Evolutionary conservation across 2,329 filamentous ascomycete species (phyloP).

Genomic region (Calonectria hongkongensis): DNA sequence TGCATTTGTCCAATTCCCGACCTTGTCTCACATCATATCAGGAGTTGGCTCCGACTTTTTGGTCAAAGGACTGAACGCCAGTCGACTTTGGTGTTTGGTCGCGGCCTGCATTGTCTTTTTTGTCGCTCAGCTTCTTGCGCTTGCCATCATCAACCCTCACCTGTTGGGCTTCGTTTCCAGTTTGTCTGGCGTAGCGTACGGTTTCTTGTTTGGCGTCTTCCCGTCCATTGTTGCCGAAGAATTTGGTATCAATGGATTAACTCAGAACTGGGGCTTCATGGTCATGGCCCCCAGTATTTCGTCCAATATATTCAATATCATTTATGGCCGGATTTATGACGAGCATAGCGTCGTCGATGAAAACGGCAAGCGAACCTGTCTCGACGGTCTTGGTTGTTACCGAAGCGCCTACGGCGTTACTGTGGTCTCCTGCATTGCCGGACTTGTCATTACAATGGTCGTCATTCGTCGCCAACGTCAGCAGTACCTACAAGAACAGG

Average conservation of each 20-base stretch:
- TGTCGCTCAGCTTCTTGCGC: conserved; percentile 84
- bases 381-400: conserved; percentile 88
- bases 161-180: conserved; percentile 86
- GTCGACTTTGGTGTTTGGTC: conserved; percentile 93
- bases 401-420: conserved; percentile 87
- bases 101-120: conserved; percentile 86
- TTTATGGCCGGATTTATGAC: conserved; percentile 92
- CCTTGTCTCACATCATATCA: conserved; percentile 54
- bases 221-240: conserved; percentile 92
- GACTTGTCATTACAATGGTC: conserved; percentile 81
- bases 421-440: conserved; percentile 80
- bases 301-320: conserved; percentile 93
- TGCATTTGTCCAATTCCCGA: neutral
- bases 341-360: conserved; percentile 81
- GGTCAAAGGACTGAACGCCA: conserved; percentile 86
- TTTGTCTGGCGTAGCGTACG: conserved; percentile 91
- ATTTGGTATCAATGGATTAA: conserved; percentile 92
- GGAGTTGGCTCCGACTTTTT: conserved; percentile 94
- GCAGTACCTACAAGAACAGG: conserved; percentile 61
- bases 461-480: conserved; percentile 77
- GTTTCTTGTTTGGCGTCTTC: conserved; percentile 94
- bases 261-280: conserved; percentile 98
- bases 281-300: conserved; percentile 91
- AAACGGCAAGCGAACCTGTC: conserved; percentile 83
- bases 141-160: conserved; percentile 85